Evolutionary conservation across 306 rosid genomes (phyloP).

Genomic region (Benincasa hispida): DNA sequence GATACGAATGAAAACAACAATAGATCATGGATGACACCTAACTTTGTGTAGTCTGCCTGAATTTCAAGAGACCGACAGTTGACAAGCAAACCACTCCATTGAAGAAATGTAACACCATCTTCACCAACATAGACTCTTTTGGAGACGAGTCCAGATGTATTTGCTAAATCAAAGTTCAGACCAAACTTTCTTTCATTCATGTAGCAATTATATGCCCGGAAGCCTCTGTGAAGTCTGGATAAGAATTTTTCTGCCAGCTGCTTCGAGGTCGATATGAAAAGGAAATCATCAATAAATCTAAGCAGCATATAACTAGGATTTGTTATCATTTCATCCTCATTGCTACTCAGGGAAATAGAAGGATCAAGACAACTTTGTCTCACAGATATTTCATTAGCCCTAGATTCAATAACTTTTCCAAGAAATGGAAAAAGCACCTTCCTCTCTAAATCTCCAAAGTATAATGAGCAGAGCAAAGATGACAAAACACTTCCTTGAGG

Average conservation of each 20-base stretch:
- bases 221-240: constrained; percentile 62
- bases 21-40: constrained; percentile 7
- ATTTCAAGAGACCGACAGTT: constrained; percentile 65
- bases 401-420: constrained; percentile 25
- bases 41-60: constrained; percentile 86
- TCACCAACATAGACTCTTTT: constrained; percentile 37
- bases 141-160: constrained; percentile 18
- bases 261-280: constrained; percentile 74
- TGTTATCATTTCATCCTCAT: constrained; percentile 11
- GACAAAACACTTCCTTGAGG: constrained; percentile 90
- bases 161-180: constrained; percentile 47
- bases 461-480: constrained; percentile 69
- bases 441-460: constrained; percentile 66
- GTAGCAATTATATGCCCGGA: constrained; percentile 69
- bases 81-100: constrained; percentile 86
- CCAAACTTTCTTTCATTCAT: constrained; percentile 71
- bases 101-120: constrained; percentile 51
- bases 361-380: background rate
- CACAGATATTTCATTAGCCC: background rate
- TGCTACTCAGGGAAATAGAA: constrained; percentile 12
- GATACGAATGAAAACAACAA: background rate
- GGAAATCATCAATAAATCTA: constrained; percentile 64
- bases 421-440: constrained; percentile 63
- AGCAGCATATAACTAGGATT: constrained; percentile 30
- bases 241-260: constrained; percentile 51